phyloP scores from a whole-genome alignment of 2,329 filamentous ascomycete genomes.

The Phoma herbarum region DNA sequence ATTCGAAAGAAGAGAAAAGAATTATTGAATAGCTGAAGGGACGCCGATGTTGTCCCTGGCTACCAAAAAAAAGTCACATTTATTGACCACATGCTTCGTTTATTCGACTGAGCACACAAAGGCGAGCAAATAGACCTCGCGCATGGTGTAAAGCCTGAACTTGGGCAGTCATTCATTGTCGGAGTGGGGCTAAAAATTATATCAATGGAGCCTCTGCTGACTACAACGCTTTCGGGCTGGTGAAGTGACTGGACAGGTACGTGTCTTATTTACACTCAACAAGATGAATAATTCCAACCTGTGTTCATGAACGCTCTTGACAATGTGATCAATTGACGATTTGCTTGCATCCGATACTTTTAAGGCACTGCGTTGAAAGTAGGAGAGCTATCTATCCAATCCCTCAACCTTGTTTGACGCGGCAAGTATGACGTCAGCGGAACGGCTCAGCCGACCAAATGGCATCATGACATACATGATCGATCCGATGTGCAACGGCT shows the following conservation, averaged over 20 bases:
- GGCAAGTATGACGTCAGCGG: conserved; percentile 33
- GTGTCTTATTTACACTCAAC: too few relatives aligned
- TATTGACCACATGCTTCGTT: background rate
- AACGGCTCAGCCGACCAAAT: conserved; percentile 4
- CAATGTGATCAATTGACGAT: too few relatives aligned
- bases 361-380: too few relatives aligned
- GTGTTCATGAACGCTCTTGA: too few relatives aligned
- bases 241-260: too few relatives aligned
- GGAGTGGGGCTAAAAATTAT: background rate
- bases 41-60: background rate
- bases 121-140: background rate
- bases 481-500: background rate
- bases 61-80: background rate
- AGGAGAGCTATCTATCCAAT: too few relatives aligned
- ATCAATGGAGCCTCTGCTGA: background rate
- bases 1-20: background rate
- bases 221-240: background rate
- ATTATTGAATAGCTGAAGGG: background rate
- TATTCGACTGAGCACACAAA: too few relatives aligned
- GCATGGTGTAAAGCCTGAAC: background rate
- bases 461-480: conserved; percentile 12
- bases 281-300: too few relatives aligned
- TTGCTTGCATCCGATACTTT: too few relatives aligned
- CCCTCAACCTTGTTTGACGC: too few relatives aligned
- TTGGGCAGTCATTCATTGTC: background rate